Percentiles rank a stretch among this genome's conserved stretches.
Conservation (phyloP, 1,139 yeast genomes). For the Geotrichum reessii region DNA sequence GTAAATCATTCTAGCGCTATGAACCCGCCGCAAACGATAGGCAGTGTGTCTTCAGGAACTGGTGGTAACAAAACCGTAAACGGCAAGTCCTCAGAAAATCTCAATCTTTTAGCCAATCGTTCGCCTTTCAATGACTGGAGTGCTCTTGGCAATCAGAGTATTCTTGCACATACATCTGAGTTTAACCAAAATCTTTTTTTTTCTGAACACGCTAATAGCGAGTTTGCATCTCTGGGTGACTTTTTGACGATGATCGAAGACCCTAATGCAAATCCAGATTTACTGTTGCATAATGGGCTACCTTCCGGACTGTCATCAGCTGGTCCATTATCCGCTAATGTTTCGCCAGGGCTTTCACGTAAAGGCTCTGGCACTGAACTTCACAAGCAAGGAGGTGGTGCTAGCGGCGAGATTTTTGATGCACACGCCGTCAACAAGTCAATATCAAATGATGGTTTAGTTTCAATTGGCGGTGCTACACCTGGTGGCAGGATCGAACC, state of each 20-base stretch:
- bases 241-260: constrained; percentile 88
- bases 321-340: constrained; percentile 13
- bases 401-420: constrained; percentile 5
- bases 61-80: neutral
- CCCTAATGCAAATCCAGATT: constrained; percentile 37
- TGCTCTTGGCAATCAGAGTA: constrained; percentile 24
- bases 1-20: neutral
- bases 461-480: neutral
- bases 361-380: constrained; percentile 17
- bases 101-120: neutral
- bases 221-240: constrained; percentile 83
- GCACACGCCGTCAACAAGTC: constrained; percentile 8
- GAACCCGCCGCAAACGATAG: constrained; percentile 8
- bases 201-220: constrained; percentile 90
- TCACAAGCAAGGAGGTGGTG: constrained; percentile 10
- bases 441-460: constrained; percentile 4
- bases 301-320: constrained; percentile 8
- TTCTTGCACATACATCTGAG: constrained; percentile 27
- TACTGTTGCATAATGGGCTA: constrained; percentile 9
- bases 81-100: constrained; percentile 1
- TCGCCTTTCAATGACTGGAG: constrained; percentile 25
- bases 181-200: constrained; percentile 50
- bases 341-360: constrained; percentile 19
- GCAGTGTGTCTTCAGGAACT: neutral
- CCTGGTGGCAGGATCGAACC: constrained; percentile 17